Evolutionary conservation across 2,329 filamentous ascomycete species (phyloP).

Genomic region (Fusarium albidum): DNA sequence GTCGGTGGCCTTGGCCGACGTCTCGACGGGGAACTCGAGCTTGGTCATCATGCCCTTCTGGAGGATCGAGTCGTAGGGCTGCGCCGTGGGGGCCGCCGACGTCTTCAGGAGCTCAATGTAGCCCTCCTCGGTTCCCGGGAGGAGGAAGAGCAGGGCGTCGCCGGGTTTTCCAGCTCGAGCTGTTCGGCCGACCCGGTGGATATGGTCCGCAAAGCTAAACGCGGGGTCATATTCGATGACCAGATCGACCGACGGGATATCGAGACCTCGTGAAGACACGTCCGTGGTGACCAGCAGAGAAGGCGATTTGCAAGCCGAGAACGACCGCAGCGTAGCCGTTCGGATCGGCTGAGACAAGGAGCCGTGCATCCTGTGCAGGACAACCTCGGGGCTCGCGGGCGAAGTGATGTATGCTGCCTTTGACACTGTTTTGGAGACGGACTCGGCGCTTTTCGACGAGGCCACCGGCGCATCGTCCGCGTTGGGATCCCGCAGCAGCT

Average conservation of each 20-base stretch:
- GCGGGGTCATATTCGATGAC: conserved; percentile 97
- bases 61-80: conserved; percentile 63
- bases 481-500: conserved; percentile 69
- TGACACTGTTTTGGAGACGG: conserved; percentile 68
- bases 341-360: conserved; percentile 88
- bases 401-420: conserved; percentile 77
- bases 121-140: conserved; percentile 90
- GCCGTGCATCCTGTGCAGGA: conserved; percentile 87
- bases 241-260: conserved; percentile 93
- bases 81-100: conserved; percentile 56
- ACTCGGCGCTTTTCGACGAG: conserved; percentile 44
- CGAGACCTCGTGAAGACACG: conserved; percentile 92
- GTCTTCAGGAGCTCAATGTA: conserved; percentile 78
- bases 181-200: conserved; percentile 93
- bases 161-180: conserved; percentile 91
- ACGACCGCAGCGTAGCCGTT: conserved; percentile 84
- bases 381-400: conserved; percentile 75
- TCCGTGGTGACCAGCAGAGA: conserved; percentile 92
- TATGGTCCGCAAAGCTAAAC: conserved; percentile 90
- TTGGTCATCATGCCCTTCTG: conserved; percentile 71
- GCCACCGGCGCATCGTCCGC: conserved; percentile 39
- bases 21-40: conserved; percentile 75
- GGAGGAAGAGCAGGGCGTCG: conserved; percentile 86
- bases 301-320: conserved; percentile 76
- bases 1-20: conserved; percentile 58